Evolutionary conservation across 108 stramenopile species (phyloP).

Genomic region (Discostella stelligeroides): DNA sequence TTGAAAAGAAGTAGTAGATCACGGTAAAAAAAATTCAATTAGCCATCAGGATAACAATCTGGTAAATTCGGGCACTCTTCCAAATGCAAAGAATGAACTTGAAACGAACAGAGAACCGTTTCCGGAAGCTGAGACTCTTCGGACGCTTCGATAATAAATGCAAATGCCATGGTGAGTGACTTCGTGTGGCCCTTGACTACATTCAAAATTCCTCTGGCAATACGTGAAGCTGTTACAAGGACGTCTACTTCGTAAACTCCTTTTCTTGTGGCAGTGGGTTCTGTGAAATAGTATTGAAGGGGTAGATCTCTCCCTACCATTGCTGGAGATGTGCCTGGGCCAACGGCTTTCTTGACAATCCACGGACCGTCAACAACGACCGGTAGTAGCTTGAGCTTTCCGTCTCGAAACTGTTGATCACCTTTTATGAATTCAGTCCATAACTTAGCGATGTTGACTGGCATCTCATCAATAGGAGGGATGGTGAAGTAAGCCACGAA

Average conservation of each 20-base stretch:
- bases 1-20: no score
- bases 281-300: slow-evolving; percentile 83
- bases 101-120: slow-evolving; percentile 78
- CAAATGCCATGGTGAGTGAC: slow-evolving; percentile 81
- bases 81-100: slow-evolving; percentile 76
- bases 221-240: slow-evolving; percentile 77
- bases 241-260: slow-evolving; percentile 88
- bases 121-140: slow-evolving; percentile 83
- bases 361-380: slow-evolving; percentile 90
- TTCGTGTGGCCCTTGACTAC: slow-evolving; percentile 89
- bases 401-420: slow-evolving; percentile 87
- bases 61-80: slow-evolving; percentile 84
- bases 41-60: slow-evolving; percentile 39
- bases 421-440: slow-evolving; percentile 82
- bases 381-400: slow-evolving; percentile 84
- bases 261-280: slow-evolving; percentile 54
- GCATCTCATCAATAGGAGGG: slow-evolving; percentile 70
- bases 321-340: slow-evolving; percentile 86
- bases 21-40: no score
- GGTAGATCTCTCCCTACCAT: slow-evolving; percentile 87
- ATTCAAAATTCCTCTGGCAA: slow-evolving; percentile 89
- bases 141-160: slow-evolving; percentile 88
- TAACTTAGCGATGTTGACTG: slow-evolving; percentile 60
- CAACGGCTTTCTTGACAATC: slow-evolving; percentile 90
- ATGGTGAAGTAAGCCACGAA: slow-evolving; percentile 85